Evolutionary conservation across 768 basidiomycete species (phyloP).

Genomic region (Hypholoma fasciculare): DNA sequence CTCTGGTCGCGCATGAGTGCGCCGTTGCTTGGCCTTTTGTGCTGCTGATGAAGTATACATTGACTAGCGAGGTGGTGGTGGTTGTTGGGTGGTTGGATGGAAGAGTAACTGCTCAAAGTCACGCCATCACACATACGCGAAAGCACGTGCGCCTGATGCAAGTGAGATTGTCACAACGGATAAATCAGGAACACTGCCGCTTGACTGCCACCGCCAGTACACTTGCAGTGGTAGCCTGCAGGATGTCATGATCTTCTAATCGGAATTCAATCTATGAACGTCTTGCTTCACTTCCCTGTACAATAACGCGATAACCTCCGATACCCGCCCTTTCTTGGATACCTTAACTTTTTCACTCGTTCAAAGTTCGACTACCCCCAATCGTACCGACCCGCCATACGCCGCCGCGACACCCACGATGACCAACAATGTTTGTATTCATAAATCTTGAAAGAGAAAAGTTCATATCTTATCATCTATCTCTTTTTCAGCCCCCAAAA

Average conservation of each 20-base stretch:
- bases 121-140: conserved; percentile 17
- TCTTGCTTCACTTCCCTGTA: not conserved
- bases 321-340: conserved; percentile 18
- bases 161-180: not conserved
- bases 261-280: conserved; percentile 5
- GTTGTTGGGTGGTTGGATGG: too few relatives aligned
- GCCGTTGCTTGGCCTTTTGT: conserved; percentile 67
- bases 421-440: not conserved
- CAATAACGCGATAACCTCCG: conserved; percentile 6
- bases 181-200: not conserved
- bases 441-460: not conserved
- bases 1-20: conserved; percentile 76
- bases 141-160: conserved; percentile 15
- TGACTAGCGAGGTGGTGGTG: conserved; percentile 14
- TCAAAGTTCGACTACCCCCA: not conserved
- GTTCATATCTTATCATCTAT: too few relatives aligned
- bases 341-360: not conserved
- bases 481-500: not conserved
- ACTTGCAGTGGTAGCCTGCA: not conserved
- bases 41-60: conserved; percentile 70
- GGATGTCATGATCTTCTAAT: conserved; percentile 16
- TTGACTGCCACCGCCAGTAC: not conserved
- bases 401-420: not conserved
- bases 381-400: not conserved
- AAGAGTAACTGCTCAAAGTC: conserved; percentile 9